Base-by-base conservation (phyloP, 2,329 filamentous ascomycete genomes). In the Arthrobotrys megalospora region DNA sequence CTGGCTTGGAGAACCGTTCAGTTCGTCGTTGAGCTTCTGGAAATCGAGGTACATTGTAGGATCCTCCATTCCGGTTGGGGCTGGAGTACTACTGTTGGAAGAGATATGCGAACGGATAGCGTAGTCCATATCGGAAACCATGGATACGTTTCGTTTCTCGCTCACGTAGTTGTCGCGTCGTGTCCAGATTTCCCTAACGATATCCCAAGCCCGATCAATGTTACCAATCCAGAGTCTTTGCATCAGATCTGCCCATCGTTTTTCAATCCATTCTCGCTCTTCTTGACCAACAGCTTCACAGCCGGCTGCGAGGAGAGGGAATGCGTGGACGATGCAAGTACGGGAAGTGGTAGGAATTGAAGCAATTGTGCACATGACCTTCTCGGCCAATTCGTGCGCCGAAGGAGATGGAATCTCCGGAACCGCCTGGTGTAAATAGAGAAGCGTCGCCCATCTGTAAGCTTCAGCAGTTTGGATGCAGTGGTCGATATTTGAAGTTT, bases 251-350 rank as follows among this genome's bases (percentile, higher is more conserved):
- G 84, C 83, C 91, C 90, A 93, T 38, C 91, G 86, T 24, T 88
- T 86, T 50, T 87, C 85, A 1, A 92, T 89, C 90, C 90, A 92
- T 34, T 88, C 84, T 11, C 91, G 85, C 80, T 91, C 89, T 80
- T 91, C 89, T 12, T 85, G 84, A 2, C 86, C 86, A 24, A 87
- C 85, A 7, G 88, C 88, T 83, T 92, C 91, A 80, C 90, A 91
- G 1, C 90, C 90, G 2, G 91, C 91, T 0, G 88, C 89, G 79
- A 92, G 86, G 0, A 93, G 86, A 0, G 91, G 91, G 80, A 90
- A 92, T 73, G 92, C 91, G 45, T 92, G 91, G 1, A 92, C 88
- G 53, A 92, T 91, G 16, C 90, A 88, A 0, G 90, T 87, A 7
- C 90, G 87, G 41, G 89, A 91, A 10, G 86, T 87, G 1, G 89